Evolutionary conservation across 192 early-diverging fungal species (phyloP).

Genomic region (Allomyces javanicus): DNA sequence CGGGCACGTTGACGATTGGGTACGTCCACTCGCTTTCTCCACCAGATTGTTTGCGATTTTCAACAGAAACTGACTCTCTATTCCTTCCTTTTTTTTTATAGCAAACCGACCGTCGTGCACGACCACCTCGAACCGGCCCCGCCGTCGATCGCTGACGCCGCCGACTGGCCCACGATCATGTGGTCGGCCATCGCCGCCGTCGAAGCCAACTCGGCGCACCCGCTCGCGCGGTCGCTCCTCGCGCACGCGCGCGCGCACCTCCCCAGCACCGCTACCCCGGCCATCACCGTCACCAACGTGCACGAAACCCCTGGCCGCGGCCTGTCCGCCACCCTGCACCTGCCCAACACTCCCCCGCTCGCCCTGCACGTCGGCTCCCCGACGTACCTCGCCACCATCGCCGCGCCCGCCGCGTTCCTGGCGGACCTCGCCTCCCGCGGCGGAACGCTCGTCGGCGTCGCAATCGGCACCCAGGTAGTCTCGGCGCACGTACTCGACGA

Average conservation of each 20-base stretch:
- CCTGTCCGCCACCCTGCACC: slow-evolving; percentile 16
- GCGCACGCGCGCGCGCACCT: slow-evolving; percentile 2
- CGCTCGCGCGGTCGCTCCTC: slow-evolving; percentile 40
- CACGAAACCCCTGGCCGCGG: slow-evolving; percentile 47
- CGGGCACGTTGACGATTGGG: slow-evolving; percentile 55
- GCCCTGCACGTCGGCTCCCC: not conserved
- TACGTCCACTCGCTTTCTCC: not conserved
- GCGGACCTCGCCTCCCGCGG: not conserved
- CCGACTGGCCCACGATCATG: slow-evolving; percentile 9
- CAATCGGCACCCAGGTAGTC: slow-evolving; percentile 35
- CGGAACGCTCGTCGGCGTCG: slow-evolving; percentile 10
- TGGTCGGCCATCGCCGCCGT: slow-evolving; percentile 11
- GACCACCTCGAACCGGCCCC: not conserved
- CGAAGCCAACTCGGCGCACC: slow-evolving; percentile 40
- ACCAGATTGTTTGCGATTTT: too few relatives aligned
- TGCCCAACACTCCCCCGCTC: too few relatives aligned
- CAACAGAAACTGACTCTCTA: not conserved
- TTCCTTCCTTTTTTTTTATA: not conserved
- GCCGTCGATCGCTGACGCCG: not conserved
- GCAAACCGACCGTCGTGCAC: slow-evolving; percentile 4
- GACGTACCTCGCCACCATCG: not conserved
- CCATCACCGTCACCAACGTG: slow-evolving; percentile 25
- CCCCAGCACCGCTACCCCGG: not conserved
- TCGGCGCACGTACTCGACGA: slow-evolving; percentile 25
- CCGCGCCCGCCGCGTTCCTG: not conserved